Conservation (phyloP, 164 flowering plant genomes). For the Cinnamomum micranthum region DNA sequence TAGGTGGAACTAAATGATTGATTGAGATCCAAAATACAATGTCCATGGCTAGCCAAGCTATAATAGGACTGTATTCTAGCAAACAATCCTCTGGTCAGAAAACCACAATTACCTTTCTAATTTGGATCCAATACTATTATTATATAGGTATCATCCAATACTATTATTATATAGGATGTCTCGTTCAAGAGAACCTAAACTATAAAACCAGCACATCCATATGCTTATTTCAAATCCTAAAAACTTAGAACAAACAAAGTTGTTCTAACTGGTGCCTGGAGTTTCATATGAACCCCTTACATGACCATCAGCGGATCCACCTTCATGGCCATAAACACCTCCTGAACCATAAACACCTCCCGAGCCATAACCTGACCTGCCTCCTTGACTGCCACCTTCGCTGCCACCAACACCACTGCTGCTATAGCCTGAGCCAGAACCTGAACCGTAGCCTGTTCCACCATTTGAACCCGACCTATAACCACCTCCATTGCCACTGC, state of each 20-base stretch:
- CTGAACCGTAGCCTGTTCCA: background rate
- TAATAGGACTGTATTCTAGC: too few species aligned
- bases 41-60: too few species aligned
- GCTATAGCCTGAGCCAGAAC: background rate
- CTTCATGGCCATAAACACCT: background rate
- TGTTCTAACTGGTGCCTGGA: background rate
- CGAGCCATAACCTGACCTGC: background rate
- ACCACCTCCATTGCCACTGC: background rate
- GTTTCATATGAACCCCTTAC: background rate
- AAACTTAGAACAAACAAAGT: background rate
- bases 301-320: background rate
- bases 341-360: background rate
- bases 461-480: background rate
- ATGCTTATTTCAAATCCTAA: background rate
- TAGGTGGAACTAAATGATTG: too few species aligned
- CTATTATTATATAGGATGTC: background rate
- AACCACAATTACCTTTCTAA: too few species aligned
- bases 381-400: background rate
- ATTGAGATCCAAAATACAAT: too few species aligned
- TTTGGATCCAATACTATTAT: background rate
- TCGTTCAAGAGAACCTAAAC: background rate
- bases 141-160: too few species aligned
- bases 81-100: too few species aligned
- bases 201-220: background rate
- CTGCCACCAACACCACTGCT: background rate